These are phyloP conservation scores for Sclerotinia borealis DNA, from an alignment of 2,329 filamentous ascomycete genomes.

Conservation along the genomic window DNA sequence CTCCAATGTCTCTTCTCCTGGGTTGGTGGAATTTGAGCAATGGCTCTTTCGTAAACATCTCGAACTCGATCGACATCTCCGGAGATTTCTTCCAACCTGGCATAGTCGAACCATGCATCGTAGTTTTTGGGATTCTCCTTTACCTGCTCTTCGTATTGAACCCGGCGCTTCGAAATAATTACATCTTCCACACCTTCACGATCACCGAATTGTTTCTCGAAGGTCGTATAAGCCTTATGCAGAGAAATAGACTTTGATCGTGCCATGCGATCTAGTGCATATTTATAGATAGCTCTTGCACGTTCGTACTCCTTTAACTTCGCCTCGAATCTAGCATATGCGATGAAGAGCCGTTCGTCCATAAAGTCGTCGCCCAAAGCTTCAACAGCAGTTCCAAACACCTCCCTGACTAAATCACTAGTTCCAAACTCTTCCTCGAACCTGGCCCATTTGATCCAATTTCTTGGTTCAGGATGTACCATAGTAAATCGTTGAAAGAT, in stretches of 20 bases:
- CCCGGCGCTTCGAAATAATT: conserved; percentile 84
- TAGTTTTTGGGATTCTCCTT: conserved; percentile 96
- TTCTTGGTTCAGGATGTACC: conserved; percentile 88
- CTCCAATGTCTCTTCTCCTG: conserved; percentile 97
- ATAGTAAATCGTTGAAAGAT: conserved; percentile 88
- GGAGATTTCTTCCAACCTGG: conserved; percentile 78
- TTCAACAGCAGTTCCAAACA: conserved; percentile 84
- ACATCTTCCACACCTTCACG: conserved; percentile 91
- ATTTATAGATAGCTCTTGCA: conserved; percentile 92
- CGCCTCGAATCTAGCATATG: conserved; percentile 90
- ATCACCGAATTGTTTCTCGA: conserved; percentile 97
- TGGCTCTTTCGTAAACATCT: conserved; percentile 91
- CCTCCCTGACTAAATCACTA: conserved; percentile 83
- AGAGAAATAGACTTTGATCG: conserved; percentile 77
- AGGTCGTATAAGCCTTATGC: conserved; percentile 92
- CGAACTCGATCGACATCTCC: conserved; percentile 78
- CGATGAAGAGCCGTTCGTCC: conserved; percentile 91
- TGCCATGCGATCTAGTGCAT: conserved; percentile 85
- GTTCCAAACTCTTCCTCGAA: conserved; percentile 96
- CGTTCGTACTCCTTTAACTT: conserved; percentile 95
- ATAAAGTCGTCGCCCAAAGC: conserved; percentile 89
- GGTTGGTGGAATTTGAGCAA: conserved; percentile 89
- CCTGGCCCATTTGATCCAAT: conserved; percentile 98
- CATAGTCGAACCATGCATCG: conserved; percentile 95
- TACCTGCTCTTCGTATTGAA: conserved; percentile 90